Percentiles rank a stretch among this genome's conserved stretches.
Evolutionary conservation across 23 red algal genomes (phyloP).

Genomic region (Gracilaria caudata): DNA sequence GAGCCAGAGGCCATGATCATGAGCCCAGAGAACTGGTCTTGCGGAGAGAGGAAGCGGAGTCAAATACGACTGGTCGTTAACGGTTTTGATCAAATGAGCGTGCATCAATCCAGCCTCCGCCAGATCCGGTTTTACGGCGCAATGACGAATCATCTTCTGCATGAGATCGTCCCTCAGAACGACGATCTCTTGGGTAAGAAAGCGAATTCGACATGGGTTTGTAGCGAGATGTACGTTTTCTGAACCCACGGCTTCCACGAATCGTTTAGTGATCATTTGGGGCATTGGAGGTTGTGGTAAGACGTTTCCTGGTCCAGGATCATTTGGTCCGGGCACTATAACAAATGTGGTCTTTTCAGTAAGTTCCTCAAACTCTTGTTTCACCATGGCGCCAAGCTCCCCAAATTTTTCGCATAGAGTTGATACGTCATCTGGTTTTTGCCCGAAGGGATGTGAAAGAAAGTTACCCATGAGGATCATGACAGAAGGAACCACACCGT

Average conservation of each 20-base stretch:
- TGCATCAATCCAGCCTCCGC: slow-evolving; percentile 46
- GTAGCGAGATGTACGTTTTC: slow-evolving; percentile 42
- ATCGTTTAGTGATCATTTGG: slow-evolving; percentile 42
- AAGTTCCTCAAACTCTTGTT: slow-evolving; percentile 48
- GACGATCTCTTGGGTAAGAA: slow-evolving; percentile 69
- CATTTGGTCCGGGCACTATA: slow-evolving; percentile 76
- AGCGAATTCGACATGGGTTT: slow-evolving; percentile 80
- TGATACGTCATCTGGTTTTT: slow-evolving; percentile 53
- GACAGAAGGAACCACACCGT: slow-evolving; percentile 48
- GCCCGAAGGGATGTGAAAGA: slow-evolving; percentile 70
- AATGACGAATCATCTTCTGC: slow-evolving; percentile 76
- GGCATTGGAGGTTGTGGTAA: slow-evolving; percentile 75
- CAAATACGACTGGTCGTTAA: slow-evolving; percentile 83
- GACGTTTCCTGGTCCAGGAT: slow-evolving; percentile 67
- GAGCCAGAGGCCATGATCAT: slow-evolving; percentile 78
- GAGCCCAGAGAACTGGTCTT: slow-evolving; percentile 77
- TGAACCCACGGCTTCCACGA: slow-evolving; percentile 44
- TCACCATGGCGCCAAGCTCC: slow-evolving; percentile 65
- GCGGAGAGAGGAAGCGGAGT: slow-evolving; percentile 70
- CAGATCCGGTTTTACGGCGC: slow-evolving; percentile 58
- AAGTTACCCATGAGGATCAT: slow-evolving; percentile 87
- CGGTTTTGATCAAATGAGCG: slow-evolving; percentile 78
- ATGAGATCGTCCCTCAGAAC: slow-evolving; percentile 81
- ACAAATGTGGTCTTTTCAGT: slow-evolving; percentile 68
- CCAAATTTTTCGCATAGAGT: slow-evolving; percentile 68